phyloP scores from a whole-genome alignment of 2,329 filamentous ascomycete genomes.

The Leptosphaerulina australis region DNA sequence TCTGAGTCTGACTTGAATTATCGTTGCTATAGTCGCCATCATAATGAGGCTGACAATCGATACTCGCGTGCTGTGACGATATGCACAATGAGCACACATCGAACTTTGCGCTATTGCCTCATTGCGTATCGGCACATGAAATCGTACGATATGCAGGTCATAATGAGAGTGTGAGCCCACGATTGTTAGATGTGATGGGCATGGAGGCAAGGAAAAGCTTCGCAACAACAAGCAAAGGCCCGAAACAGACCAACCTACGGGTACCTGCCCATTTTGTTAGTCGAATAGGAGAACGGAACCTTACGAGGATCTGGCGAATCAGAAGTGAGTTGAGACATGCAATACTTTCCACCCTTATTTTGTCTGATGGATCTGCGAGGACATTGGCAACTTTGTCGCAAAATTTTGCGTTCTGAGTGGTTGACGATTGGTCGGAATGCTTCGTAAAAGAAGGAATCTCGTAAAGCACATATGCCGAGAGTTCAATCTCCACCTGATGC shows the following conservation, averaged over 20 bases:
- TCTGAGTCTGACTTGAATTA: background rate
- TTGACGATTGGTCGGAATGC: conserved; percentile 3
- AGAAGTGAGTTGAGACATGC: conserved; percentile 14
- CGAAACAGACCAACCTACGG: conserved; percentile 12
- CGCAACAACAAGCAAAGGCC: conserved; percentile 13
- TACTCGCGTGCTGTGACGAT: conserved; percentile 1
- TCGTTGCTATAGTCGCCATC: background rate
- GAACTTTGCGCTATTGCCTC: conserved; percentile 6
- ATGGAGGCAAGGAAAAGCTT: conserved; percentile 8
- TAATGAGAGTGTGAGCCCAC: conserved; percentile 12
- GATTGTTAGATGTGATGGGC: conserved; percentile 12
- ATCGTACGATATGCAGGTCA: conserved; percentile 16
- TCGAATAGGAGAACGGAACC: conserved; percentile 8
- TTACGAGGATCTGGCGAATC: conserved; percentile 9
- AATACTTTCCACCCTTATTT: conserved; percentile 4
- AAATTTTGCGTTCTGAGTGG: background rate
- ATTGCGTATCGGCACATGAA: conserved; percentile 3
- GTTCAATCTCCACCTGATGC: conserved; percentile 9
- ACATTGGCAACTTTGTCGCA: conserved; percentile 1
- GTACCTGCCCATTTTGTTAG: conserved; percentile 12
- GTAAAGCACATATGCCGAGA: conserved; percentile 1
- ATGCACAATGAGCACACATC: conserved; percentile 4
- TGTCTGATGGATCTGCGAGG: background rate
- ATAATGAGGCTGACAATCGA: conserved; percentile 2
- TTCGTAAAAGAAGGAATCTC: background rate